Conservation (phyloP, 129 eudicot species). For the Logfia minima region DNA sequence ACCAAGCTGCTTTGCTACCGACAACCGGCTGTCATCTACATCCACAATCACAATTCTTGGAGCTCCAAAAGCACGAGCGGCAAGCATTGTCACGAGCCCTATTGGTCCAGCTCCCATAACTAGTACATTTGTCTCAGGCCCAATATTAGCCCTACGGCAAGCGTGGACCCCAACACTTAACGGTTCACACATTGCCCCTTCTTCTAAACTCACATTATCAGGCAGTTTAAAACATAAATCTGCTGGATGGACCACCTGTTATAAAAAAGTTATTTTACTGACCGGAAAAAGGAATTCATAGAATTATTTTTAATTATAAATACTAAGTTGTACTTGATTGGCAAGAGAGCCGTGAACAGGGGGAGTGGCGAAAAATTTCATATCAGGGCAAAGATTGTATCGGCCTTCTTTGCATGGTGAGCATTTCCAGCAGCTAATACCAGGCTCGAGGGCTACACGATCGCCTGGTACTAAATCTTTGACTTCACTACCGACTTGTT, state of each 20-base stretch:
- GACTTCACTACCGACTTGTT: slow-evolving; percentile 64
- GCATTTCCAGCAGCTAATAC: slow-evolving; percentile 67
- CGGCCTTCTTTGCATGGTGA: slow-evolving; percentile 58
- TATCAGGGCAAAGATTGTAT: slow-evolving; percentile 71
- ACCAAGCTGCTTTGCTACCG: slow-evolving; percentile 69
- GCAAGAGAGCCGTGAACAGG: slow-evolving; percentile 75
- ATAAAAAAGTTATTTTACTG: background rate
- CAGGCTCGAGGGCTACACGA: slow-evolving; percentile 74
- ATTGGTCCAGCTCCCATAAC: slow-evolving; percentile 77
- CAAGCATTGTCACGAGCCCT: slow-evolving; percentile 63
- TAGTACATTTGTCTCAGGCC: slow-evolving; percentile 60
- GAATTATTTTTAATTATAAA: background rate
- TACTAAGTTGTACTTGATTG: slow-evolving; percentile 40
- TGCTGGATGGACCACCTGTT: slow-evolving; percentile 69
- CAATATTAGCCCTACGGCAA: slow-evolving; percentile 65
- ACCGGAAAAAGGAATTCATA: background rate
- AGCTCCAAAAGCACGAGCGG: slow-evolving; percentile 80
- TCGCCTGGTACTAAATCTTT: slow-evolving; percentile 51
- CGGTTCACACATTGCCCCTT: slow-evolving; percentile 86
- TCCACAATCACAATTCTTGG: slow-evolving; percentile 61
- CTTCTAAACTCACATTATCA: slow-evolving; percentile 64
- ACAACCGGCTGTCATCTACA: slow-evolving; percentile 57
- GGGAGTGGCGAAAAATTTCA: slow-evolving; percentile 75
- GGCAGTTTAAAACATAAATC: slow-evolving; percentile 69
- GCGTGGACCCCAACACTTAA: slow-evolving; percentile 73